Percentiles rank a stretch among this genome's conserved stretches.
These are phyloP conservation scores for Spathaspora sp. DNA, from an alignment of 1,139 yeast genomes.

Conservation along the genomic window DNA sequence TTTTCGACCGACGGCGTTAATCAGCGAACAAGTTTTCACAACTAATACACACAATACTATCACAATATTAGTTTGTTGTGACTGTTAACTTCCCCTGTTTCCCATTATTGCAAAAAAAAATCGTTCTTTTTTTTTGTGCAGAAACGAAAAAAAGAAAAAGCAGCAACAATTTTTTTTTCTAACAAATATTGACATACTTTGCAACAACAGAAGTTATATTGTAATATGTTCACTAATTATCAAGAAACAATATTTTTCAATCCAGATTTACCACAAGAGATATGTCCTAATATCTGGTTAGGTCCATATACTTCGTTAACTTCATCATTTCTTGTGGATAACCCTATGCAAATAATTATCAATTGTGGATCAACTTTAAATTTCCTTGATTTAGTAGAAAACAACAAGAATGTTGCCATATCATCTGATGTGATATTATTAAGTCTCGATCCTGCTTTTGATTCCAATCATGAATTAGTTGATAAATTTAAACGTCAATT, in stretches of 20 bases:
- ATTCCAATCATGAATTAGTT: constrained; percentile 19
- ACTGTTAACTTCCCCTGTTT: background rate
- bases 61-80: background rate
- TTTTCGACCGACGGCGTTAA: background rate
- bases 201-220: too few species aligned
- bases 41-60: background rate
- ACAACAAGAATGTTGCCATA: constrained; percentile 24
- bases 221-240: background rate
- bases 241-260: constrained; percentile 14
- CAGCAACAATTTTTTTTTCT: constrained; percentile 5
- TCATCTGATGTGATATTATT: constrained; percentile 42
- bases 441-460: constrained; percentile 40
- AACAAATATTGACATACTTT: constrained; percentile 3
- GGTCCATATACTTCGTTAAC: constrained; percentile 24
- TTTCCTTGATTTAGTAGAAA: constrained; percentile 25
- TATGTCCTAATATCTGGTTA: constrained; percentile 34
- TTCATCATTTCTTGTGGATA: constrained; percentile 18
- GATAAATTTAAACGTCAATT: constrained; percentile 28
- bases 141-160: background rate
- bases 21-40: background rate
- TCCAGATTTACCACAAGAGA: constrained; percentile 20
- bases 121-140: background rate
- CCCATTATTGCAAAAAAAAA: constrained; percentile 2
- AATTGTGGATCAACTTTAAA: constrained; percentile 39
- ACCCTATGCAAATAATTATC: constrained; percentile 39